phyloP scores from a whole-genome alignment of 805 yeast genomes.

The Cyberlindnera suaveolens region DNA sequence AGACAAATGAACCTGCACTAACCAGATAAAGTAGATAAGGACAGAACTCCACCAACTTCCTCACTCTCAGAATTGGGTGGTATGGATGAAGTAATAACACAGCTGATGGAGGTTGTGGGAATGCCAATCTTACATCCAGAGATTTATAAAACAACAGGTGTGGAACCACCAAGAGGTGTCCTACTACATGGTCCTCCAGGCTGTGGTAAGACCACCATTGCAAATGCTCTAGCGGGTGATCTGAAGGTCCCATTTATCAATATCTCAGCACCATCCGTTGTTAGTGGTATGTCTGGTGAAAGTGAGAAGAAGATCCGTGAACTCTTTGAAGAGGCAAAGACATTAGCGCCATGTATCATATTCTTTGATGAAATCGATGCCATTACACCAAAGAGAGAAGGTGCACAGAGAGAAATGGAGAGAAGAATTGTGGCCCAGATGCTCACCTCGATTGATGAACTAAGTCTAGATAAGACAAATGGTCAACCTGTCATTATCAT shows the following conservation, averaged over 20 bases:
- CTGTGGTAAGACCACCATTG: constrained; percentile 95
- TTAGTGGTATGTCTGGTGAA: constrained; percentile 99
- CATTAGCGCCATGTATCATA: constrained; percentile 84
- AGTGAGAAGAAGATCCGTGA: constrained; percentile 92
- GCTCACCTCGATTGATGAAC: constrained; percentile 89
- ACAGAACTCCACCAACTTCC: constrained; percentile 63
- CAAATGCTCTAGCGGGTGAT: constrained; percentile 94
- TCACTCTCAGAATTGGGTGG: constrained; percentile 82
- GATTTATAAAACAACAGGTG: constrained; percentile 79
- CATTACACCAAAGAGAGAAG: constrained; percentile 95
- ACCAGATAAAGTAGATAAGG: constrained; percentile 32
- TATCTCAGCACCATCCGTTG: constrained; percentile 91
- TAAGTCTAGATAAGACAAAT: constrained; percentile 78
- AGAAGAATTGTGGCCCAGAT: constrained; percentile 93
- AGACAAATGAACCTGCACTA: constrained; percentile 22
- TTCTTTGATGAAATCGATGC: constrained; percentile 98
- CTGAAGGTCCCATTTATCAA: constrained; percentile 87
- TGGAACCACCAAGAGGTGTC: constrained; percentile 93
- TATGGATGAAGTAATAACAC: constrained; percentile 75
- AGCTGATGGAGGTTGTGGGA: constrained; percentile 84
- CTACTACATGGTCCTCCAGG: constrained; percentile 98
- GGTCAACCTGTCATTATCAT: constrained; percentile 91
- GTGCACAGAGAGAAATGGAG: constrained; percentile 98
- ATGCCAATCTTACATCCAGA: constrained; percentile 93
- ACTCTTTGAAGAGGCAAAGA: constrained; percentile 85